Conservation (phyloP, 768 basidiomycete species). For the Amanita jacksonii region DNA sequence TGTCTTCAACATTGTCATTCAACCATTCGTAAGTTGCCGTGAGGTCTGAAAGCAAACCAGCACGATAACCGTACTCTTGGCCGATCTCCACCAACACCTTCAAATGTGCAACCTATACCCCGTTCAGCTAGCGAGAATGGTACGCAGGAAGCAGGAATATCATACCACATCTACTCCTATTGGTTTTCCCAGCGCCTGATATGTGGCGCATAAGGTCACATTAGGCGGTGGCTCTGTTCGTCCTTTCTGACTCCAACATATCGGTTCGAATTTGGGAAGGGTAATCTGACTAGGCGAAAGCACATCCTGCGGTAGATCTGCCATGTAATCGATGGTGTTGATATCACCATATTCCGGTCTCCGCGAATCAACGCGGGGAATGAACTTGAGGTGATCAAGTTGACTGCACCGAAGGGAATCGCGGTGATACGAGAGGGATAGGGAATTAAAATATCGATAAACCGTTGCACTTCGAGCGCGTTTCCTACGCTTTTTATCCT, state of each 20-base stretch:
- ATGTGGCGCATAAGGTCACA: slow-evolving; percentile 19
- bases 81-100: slow-evolving; percentile 23
- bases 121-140: background rate
- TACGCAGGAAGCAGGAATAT: slow-evolving; percentile 4
- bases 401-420: slow-evolving; percentile 18
- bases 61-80: slow-evolving; percentile 15
- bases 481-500: slow-evolving; percentile 13
- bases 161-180: slow-evolving; percentile 33
- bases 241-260: slow-evolving; percentile 44
- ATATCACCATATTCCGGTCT: slow-evolving; percentile 13
- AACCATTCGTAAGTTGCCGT: slow-evolving; percentile 36
- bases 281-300: slow-evolving; percentile 31
- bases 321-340: slow-evolving; percentile 17
- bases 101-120: slow-evolving; percentile 34
- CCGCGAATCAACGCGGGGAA: slow-evolving; percentile 24
- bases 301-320: slow-evolving; percentile 18
- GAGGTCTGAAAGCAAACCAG: slow-evolving; percentile 27
- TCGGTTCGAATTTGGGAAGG: slow-evolving; percentile 24
- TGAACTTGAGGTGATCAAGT: slow-evolving; percentile 28
- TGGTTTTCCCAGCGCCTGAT: slow-evolving; percentile 31
- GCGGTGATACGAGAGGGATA: slow-evolving; percentile 21
- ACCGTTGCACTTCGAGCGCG: slow-evolving; percentile 20
- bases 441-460: slow-evolving; percentile 20
- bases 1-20: slow-evolving; percentile 18
- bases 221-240: slow-evolving; percentile 18